These are phyloP conservation scores for Solanum peruvianum DNA, from an alignment of 257 asterid genomes.

Conservation along the genomic window DNA sequence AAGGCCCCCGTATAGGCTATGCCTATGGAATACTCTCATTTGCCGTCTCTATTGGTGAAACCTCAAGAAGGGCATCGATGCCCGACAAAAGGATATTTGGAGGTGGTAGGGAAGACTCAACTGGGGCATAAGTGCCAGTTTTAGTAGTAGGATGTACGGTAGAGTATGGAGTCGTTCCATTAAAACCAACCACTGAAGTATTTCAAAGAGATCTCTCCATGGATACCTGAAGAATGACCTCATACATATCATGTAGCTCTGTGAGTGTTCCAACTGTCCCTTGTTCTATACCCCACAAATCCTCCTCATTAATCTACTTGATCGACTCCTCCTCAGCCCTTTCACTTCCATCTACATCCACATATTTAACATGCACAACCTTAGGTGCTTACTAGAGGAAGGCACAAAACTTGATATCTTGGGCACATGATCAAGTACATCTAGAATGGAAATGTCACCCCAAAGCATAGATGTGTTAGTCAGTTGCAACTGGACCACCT, in stretches of 20 bases:
- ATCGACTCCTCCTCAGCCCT: not conserved
- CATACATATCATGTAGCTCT: not conserved
- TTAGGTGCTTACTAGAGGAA: not conserved
- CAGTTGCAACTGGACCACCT: not conserved
- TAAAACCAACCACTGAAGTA: not conserved
- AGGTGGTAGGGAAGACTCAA: not conserved
- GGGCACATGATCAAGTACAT: not conserved
- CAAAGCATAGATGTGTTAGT: no score
- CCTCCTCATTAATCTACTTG: not conserved
- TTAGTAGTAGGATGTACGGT: not conserved
- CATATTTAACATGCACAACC: not conserved
- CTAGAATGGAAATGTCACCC: not conserved
- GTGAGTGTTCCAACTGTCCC: not conserved
- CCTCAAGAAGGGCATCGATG: not conserved
- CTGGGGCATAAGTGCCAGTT: not conserved
- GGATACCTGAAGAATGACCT: not conserved
- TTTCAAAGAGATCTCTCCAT: not conserved
- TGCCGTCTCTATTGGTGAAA: not conserved
- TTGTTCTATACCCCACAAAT: no score
- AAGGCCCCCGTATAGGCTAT: not conserved
- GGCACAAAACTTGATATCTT: not conserved
- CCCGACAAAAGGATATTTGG: not conserved
- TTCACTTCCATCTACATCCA: not conserved
- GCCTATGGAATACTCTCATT: not conserved
- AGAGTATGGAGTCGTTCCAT: not conserved